These are phyloP conservation scores for Xylariaceae sp. DNA, from an alignment of 2,329 filamentous ascomycete species.

Conservation along the genomic window DNA sequence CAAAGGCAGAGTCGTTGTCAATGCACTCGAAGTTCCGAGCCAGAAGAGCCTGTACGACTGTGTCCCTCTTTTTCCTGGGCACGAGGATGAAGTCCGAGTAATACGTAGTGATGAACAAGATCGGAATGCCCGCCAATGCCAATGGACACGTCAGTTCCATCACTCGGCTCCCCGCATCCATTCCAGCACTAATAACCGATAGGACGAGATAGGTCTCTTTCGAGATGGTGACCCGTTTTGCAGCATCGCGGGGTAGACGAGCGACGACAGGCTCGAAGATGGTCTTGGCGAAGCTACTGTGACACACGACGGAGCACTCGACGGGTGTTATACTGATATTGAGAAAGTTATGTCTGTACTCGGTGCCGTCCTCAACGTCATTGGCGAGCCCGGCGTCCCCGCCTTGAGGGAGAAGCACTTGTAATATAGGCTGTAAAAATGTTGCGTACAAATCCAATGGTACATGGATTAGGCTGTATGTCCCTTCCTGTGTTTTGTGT, in stretches of 20 bases:
- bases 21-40: constrained; percentile 82
- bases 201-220: constrained; percentile 83
- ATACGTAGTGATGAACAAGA: constrained; percentile 98
- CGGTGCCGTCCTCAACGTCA: constrained; percentile 45
- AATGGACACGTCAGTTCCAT: constrained; percentile 88
- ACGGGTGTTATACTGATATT: constrained; percentile 91
- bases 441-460: constrained; percentile 73
- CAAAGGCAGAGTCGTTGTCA: constrained; percentile 65
- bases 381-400: constrained; percentile 34
- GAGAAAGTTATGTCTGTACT: constrained; percentile 73
- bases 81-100: constrained; percentile 97
- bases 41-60: constrained; percentile 74
- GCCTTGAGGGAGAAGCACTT: constrained; percentile 69
- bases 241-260: constrained; percentile 54
- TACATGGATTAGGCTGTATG: constrained; percentile 86
- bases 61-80: constrained; percentile 68
- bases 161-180: constrained; percentile 88
- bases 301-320: constrained; percentile 90
- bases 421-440: constrained; percentile 84
- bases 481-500: constrained; percentile 65
- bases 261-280: constrained; percentile 73
- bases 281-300: constrained; percentile 67
- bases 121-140: constrained; percentile 87
- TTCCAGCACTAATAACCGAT: constrained; percentile 83
- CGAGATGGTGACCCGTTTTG: constrained; percentile 67